Conservation (phyloP, 73 alveolate species). For the Tetrahymena borealis region DNA sequence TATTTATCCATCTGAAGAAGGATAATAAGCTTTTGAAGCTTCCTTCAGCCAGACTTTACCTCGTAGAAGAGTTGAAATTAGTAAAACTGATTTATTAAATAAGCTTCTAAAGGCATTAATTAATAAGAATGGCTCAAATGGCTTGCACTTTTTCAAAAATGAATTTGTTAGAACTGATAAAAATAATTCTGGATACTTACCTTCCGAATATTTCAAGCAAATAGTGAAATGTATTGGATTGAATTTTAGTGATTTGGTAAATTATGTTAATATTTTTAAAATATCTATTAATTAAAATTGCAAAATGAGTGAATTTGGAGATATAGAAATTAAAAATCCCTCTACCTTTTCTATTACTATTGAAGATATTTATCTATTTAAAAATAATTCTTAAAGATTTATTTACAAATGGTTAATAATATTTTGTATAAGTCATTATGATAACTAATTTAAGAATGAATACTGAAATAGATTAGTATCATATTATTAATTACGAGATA, state of each 20-base stretch:
- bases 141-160: slow-evolving; percentile 9
- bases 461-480: no score
- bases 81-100: slow-evolving; percentile 14
- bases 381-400: no score
- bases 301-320: no score
- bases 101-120: background rate
- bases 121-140: slow-evolving; percentile 12
- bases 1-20: background rate
- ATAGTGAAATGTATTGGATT: background rate
- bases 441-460: no score
- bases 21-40: slow-evolving; percentile 12
- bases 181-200: background rate
- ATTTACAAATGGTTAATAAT: no score
- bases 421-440: no score
- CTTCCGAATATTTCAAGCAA: background rate
- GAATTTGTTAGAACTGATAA: background rate
- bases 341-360: no score
- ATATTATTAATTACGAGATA: no score
- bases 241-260: background rate
- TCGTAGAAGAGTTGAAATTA: slow-evolving; percentile 22
- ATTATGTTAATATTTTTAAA: background rate
- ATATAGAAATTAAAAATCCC: no score
- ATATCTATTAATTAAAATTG: no score
- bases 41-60: background rate
- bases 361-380: no score